Percentiles rank a stretch among this genome's conserved stretches.
phyloP scores from a whole-genome alignment of 306 rosid genomes.

The Quercus suber region DNA sequence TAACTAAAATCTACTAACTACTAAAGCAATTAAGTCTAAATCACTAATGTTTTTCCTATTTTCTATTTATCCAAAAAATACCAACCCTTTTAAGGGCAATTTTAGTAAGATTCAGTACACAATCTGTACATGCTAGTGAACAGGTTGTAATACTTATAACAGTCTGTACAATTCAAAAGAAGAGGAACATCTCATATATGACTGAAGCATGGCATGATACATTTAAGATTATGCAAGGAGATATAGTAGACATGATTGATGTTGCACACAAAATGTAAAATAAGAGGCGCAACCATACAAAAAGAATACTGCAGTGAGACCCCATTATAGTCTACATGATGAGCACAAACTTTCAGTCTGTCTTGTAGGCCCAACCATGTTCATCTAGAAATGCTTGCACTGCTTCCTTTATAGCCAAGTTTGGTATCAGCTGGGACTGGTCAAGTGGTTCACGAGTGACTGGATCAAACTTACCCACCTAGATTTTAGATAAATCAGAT shows the following conservation, averaged over 20 bases:
- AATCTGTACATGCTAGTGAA: conserved; percentile 23
- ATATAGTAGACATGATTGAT: not conserved
- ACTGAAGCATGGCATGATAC: not conserved
- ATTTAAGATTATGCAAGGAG: not conserved
- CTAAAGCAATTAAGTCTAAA: no score
- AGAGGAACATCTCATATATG: not conserved
- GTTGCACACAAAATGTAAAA: not conserved
- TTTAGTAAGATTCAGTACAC: not conserved
- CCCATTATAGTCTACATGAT: not conserved
- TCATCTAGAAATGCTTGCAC: conserved; percentile 64
- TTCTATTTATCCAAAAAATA: not conserved
- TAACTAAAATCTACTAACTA: no score
- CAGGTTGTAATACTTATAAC: not conserved
- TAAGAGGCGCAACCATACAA: not conserved
- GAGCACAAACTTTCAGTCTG: conserved; percentile 29
- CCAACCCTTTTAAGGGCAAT: not conserved
- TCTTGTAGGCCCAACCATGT: conserved; percentile 90
- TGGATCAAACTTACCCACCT: conserved; percentile 93
- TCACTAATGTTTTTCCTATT: no score
- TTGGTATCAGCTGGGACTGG: conserved; percentile 57
- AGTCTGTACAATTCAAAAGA: conserved; percentile 20
- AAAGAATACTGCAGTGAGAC: not conserved
- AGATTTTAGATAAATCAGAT: conserved; percentile 12
- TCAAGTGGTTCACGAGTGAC: conserved; percentile 66
- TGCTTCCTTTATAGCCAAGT: conserved; percentile 82